These are phyloP conservation scores for Trichocladium uniseriatum DNA, from an alignment of 495 filamentous ascomycete genomes.

Conservation along the genomic window DNA sequence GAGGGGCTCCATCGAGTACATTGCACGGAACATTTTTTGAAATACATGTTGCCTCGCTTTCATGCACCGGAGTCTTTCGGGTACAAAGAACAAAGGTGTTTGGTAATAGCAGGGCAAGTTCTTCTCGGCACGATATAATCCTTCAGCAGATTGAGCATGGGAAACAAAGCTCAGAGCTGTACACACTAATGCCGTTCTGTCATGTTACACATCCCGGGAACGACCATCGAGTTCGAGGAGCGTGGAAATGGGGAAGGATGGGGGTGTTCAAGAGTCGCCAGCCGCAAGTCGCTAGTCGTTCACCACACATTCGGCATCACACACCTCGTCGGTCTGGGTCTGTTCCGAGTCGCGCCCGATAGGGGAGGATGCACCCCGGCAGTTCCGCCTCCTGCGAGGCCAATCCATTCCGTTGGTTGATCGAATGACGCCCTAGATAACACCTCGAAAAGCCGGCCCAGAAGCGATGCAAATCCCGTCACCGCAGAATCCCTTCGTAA, in stretches of 20 bases:
- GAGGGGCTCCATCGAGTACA: no score
- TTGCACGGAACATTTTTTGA: no score
- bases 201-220: background rate
- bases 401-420: conserved; percentile 25
- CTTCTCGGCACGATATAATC: conserved; percentile 95
- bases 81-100: conserved; percentile 58
- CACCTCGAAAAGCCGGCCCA: conserved; percentile 27
- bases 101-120: conserved; percentile 75
- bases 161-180: conserved; percentile 70
- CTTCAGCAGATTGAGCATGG: conserved; percentile 87
- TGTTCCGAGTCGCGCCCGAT: background rate
- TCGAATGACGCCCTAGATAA: conserved; percentile 27
- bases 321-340: conserved; percentile 1
- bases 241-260: background rate
- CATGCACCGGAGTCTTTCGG: conserved; percentile 71
- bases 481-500: conserved; percentile 25
- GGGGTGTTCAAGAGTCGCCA: background rate
- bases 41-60: conserved; percentile 73
- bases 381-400: conserved; percentile 20
- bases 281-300: background rate
- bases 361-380: conserved; percentile 8
- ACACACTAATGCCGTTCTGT: conserved; percentile 94
- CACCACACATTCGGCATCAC: background rate
- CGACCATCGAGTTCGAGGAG: background rate
- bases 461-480: conserved; percentile 11